Base-by-base conservation (phyloP, 768 basidiomycete species). In the Termitomyces sp. region DNA sequence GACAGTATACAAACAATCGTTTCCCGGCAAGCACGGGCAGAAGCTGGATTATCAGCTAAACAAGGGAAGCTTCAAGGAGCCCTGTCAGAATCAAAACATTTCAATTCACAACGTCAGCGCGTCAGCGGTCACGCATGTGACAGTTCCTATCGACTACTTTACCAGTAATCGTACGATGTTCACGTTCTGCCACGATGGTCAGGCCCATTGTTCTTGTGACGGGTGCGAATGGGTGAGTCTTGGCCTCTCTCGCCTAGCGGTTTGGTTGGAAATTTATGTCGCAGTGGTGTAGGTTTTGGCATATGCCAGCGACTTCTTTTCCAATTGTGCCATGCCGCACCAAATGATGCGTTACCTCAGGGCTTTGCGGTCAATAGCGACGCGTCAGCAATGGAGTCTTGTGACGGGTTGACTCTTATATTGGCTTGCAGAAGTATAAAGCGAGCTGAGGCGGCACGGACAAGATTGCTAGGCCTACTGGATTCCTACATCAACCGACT, bases 281-380 rank as follows among this genome's bases (percentile, higher is more conserved):
- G 3, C 66, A 94, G 91, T 39, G 92, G 92, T 55, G 78, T 94
- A 17, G 92, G 92, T 16, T 89, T 87, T 67, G 90, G 89, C 12
- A 86, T 89, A 43, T 92, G 90, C 72, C 82, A 86, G 59, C 85
- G 92, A 46, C 78, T 94, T 7, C 76, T 94, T 44, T 70, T 76
- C 61, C 86, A 91, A 63, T 73, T 93, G 17, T 81, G 81, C n/a
- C 73, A 75, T 41, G 64, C 67, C 14, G 66, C 65, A 55, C 80
- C 82, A 5, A 70, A 77, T 12, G 85, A 89, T 61, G 77, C 80
- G 1, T 65, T 68, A 21, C 81, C 82, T 2, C 74, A 78, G 58
- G 69, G 69, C 19, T 75, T 76, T 59, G 66, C 67, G 42, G 28
- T 54, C 11, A 37, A 54, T 21, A n/a, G 45, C 30, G 43, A 27